Evolutionary conservation across 495 filamentous ascomycete genomes (phyloP), one percentile per base, ranked within the genome.

Genomic region (Darksidea phi): DNA sequence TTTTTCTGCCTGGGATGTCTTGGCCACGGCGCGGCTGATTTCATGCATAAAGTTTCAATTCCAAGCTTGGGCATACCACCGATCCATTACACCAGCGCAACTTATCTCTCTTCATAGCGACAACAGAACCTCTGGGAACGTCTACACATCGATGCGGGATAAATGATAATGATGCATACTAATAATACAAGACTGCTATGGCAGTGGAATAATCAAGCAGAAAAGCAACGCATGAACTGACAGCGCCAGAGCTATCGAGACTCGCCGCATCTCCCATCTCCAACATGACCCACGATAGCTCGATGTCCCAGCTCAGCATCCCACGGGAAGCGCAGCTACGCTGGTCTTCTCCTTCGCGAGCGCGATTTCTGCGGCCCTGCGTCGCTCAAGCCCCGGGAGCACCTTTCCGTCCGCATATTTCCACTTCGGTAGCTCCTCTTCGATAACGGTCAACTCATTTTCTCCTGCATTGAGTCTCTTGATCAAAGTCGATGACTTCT

Each of bases 371-470:
- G 74, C 76, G 12, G 70, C 63, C 53, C 79, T 68, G 12, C 79
- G 69, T 23, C 71, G 56, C 21, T 59, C 61, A 50, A 82, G 67
- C 0, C 77, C 79, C 20, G 70, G 67, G 11, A 77, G 61, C n/a
- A 74, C 72, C 55, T 61, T 49, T 1, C 74, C 74, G 41, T 70
- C 71, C 2, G 71, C 76, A 59, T 78, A 59, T 45, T 75, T 73
- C 79, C 78, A 82, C 67, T 75, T 75, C 6, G 77, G 76, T 41
- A 80, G 61, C 67, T 81, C 79, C 58, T 77, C 43, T 28, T 68
- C 49, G 20, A 75, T 73, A 36, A 80, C 76, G 12, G 67, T 75
- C 38, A 61, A 67, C 41, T 68, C 66, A 47, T 72, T 67, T 48
- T 80, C 76, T 20, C 77, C 77, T 0, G 58, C 66, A 68, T 82